Base-by-base conservation (phyloP, 2,329 filamentous ascomycete species). In the Lojkania enalia region DNA sequence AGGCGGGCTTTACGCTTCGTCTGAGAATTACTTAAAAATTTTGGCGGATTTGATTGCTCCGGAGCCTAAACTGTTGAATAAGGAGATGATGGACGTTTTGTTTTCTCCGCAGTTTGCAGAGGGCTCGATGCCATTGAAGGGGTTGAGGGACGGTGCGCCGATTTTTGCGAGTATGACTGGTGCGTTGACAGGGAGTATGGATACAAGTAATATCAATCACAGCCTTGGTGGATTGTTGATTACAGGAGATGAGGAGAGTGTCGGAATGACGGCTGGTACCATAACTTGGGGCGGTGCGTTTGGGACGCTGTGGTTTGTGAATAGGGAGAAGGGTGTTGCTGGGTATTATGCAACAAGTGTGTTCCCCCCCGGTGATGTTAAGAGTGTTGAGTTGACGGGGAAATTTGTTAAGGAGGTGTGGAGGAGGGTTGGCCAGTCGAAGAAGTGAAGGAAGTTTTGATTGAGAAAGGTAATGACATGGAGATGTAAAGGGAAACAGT, bases 231-330 rank as follows among this genome's bases (percentile, higher is more conserved):
- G 56, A 2, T n/a, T 54, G 20, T 13, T 55, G 11, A 15, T 57
- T 29, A 47, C 44, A n/a, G 23, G 41, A 37, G 48, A 55, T 33
- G 47, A 39, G 27, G 20, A 23, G 20, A 16, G 4, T 25, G 36
- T 51, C 27, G 51, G 53, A 4, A 43, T 45, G 38, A 44, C 44
- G 30, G 43, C 13, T 13, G 49, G 48, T 4, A 57, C 54, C 6
- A 43, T 57, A 48, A 36, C 39, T 4, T 59, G 54, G 52, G 52
- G 46, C 13, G 56, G 56, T 2, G 48, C 49, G 5, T 53, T 46
- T 12, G 52, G 50, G 38, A 45, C 44, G 12, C 7, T 54, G 20
- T 59, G 48, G 54, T 55, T 59, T 44, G 39, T 40, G 14, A 52
- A 56, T 38, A 19, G 48, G 6, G 40, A 52, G 11, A 6, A 20